These are phyloP conservation scores for Rhinocladiella similis DNA, from an alignment of 2,329 filamentous ascomycete genomes.

Conservation along the genomic window DNA sequence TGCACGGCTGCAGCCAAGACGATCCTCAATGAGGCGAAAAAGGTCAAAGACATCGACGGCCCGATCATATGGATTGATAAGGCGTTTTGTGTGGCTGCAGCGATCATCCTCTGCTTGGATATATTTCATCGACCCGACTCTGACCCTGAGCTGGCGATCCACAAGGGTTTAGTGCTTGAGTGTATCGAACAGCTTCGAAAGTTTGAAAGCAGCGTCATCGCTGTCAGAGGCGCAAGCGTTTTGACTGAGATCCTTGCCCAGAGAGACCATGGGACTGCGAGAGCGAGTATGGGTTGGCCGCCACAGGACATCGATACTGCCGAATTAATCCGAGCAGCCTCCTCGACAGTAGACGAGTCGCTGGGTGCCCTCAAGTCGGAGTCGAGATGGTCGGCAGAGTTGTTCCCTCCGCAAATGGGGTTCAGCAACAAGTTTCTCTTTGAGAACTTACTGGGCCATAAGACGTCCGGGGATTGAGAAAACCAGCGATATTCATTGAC, in stretches of 20 bases:
- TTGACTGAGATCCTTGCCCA: slow-evolving; percentile 28
- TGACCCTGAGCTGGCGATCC: slow-evolving; percentile 24
- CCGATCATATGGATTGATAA: slow-evolving; percentile 47
- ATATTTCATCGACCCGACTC: slow-evolving; percentile 35
- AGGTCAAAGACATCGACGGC: slow-evolving; percentile 36
- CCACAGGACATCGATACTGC: no score
- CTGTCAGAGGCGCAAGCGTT: slow-evolving; percentile 25
- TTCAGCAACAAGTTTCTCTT: slow-evolving; percentile 29
- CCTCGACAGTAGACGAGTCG: slow-evolving; percentile 12
- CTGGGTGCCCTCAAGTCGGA: slow-evolving; percentile 14
- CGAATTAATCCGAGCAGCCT: neutral
- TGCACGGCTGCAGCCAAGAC: slow-evolving; percentile 43
- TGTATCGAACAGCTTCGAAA: slow-evolving; percentile 26
- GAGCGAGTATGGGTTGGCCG: neutral
- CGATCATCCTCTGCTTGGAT: slow-evolving; percentile 43
- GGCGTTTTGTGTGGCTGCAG: slow-evolving; percentile 42
- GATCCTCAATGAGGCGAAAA: slow-evolving; percentile 42
- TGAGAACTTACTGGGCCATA: slow-evolving; percentile 25
- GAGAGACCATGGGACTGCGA: slow-evolving; percentile 23
- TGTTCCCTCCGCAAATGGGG: slow-evolving; percentile 26
- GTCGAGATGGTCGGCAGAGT: slow-evolving; percentile 23
- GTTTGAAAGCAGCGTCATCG: slow-evolving; percentile 29
- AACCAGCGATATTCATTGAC: no score
- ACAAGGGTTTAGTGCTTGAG: slow-evolving; percentile 25
- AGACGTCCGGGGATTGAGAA: slow-evolving; percentile 1